phyloP scores from a whole-genome alignment of 306 rosid genomes.

The Begonia peltatifolia region DNA sequence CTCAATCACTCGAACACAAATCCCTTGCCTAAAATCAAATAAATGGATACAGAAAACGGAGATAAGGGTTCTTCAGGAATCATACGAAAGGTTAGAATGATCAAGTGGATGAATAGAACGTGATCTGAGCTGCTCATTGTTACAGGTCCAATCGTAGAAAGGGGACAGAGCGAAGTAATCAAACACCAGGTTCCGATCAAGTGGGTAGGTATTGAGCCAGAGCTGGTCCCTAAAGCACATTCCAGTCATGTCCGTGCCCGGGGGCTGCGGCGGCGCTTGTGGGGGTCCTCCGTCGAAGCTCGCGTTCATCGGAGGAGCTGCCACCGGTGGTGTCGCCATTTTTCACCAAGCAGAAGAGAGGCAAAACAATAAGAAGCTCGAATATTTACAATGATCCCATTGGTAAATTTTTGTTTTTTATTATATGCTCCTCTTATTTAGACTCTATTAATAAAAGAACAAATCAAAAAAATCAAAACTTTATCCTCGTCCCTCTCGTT shows the following conservation, averaged over 20 bases:
- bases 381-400: too few species aligned
- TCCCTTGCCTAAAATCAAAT: not conserved
- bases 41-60: not conserved
- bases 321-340: conserved; percentile 50
- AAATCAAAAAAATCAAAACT: too few species aligned
- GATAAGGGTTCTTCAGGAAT: not conserved
- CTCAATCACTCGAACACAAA: conserved; percentile 1
- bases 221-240: conserved; percentile 89
- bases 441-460: too few species aligned
- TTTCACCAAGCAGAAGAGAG: not conserved
- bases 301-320: conserved; percentile 22
- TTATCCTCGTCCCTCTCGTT: too few species aligned
- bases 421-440: too few species aligned
- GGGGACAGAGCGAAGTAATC: conserved; percentile 92
- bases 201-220: conserved; percentile 80
- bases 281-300: conserved; percentile 38
- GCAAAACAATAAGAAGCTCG: too few species aligned
- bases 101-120: conserved; percentile 92
- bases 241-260: conserved; percentile 92
- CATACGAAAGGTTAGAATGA: conserved; percentile 56
- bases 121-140: conserved; percentile 82
- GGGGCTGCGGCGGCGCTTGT: conserved; percentile 39
- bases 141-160: conserved; percentile 83
- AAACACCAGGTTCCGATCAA: conserved; percentile 82
- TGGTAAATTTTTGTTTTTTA: too few species aligned